These are phyloP conservation scores for Starmerella riodocensis DNA, from an alignment of 805 yeast genomes.

Conservation along the genomic window DNA sequence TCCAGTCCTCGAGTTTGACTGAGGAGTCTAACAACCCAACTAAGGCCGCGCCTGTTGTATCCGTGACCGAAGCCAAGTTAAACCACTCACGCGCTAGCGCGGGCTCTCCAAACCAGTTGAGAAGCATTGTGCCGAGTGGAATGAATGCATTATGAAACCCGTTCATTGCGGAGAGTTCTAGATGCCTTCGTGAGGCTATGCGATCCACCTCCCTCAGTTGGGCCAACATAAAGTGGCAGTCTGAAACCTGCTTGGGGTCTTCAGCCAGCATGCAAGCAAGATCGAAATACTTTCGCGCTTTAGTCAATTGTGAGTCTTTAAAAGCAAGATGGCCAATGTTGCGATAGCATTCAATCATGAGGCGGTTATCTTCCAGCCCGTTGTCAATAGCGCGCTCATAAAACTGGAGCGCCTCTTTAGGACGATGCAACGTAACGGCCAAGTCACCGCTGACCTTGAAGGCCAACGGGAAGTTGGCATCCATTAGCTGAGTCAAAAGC, in stretches of 20 bases:
- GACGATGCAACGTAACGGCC: conserved; percentile 38
- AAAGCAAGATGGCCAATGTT: conserved; percentile 47
- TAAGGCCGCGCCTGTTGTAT: conserved; percentile 19
- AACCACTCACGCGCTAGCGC: conserved; percentile 71
- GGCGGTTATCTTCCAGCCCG: conserved; percentile 34
- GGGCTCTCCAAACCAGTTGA: conserved; percentile 57
- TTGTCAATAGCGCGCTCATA: conserved; percentile 45
- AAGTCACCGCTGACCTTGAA: conserved; percentile 70
- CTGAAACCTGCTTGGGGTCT: conserved; percentile 38
- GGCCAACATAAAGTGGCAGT: conserved; percentile 67
- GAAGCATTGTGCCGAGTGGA: conserved; percentile 63
- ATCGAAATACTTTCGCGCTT: conserved; percentile 47
- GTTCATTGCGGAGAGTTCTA: conserved; percentile 62
- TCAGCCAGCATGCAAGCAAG: conserved; percentile 49
- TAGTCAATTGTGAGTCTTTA: conserved; percentile 36
- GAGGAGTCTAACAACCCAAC: conserved; percentile 21
- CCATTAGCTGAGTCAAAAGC: conserved; percentile 45
- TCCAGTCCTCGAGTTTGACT: conserved; percentile 8
- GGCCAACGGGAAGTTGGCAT: conserved; percentile 55
- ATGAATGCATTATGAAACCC: conserved; percentile 70
- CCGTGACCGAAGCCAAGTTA: conserved; percentile 42
- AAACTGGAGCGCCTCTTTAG: conserved; percentile 41
- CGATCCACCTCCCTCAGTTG: conserved; percentile 56
- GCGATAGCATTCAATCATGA: conserved; percentile 62
- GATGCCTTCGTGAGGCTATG: conserved; percentile 48